These are phyloP conservation scores for Hypsizygus marmoreus DNA, from an alignment of 768 basidiomycete species.

Conservation along the genomic window DNA sequence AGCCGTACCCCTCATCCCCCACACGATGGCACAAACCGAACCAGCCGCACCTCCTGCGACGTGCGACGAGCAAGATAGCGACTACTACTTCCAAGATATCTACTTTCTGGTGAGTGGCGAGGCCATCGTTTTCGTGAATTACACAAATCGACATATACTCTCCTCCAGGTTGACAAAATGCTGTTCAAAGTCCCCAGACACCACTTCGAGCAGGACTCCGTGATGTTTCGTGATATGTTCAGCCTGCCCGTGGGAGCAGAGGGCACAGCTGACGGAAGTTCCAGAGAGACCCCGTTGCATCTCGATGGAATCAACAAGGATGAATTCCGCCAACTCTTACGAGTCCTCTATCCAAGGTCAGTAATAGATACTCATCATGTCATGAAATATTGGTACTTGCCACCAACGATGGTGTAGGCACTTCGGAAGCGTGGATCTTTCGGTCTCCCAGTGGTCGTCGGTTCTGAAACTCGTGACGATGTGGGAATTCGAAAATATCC, in stretches of 20 bases:
- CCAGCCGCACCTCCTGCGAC: no score
- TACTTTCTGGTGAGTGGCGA: no score
- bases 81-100: no score
- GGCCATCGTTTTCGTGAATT: no score
- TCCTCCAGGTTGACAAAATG: constrained; percentile 29
- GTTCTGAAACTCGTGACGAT: constrained; percentile 31
- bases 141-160: no score
- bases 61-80: no score
- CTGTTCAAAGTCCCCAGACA: constrained; percentile 30
- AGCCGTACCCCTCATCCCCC: no score
- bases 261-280: constrained; percentile 18
- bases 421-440: neutral
- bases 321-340: constrained; percentile 27
- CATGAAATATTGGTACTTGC: neutral
- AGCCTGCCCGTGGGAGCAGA: constrained; percentile 17
- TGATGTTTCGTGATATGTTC: constrained; percentile 27
- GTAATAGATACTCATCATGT: constrained; percentile 2
- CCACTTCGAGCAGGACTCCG: constrained; percentile 24
- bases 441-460: constrained; percentile 26
- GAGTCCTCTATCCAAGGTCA: constrained; percentile 28
- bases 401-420: neutral
- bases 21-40: no score
- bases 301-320: constrained; percentile 21
- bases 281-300: constrained; percentile 24
- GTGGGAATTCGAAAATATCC: constrained; percentile 29